A percentile compares a stretch with the other conserved stretches of the same genome.
Evolutionary conservation across 495 filamentous ascomycete genomes (phyloP).

Genomic region (Talaromyces proteolyticus): DNA sequence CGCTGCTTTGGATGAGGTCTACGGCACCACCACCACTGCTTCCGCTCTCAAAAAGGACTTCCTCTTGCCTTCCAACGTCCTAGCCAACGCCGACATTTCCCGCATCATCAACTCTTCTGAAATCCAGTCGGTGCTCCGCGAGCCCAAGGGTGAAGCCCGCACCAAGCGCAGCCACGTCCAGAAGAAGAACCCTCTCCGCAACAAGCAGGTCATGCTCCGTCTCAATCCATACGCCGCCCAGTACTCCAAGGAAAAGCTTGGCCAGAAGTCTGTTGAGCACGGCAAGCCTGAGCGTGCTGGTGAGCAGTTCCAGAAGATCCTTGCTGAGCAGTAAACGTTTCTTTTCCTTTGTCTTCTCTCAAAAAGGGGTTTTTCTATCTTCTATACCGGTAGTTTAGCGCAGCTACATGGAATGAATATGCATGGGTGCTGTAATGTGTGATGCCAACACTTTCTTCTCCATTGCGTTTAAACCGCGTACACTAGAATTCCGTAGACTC

Average conservation of each 20-base stretch:
- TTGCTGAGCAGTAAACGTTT: constrained; percentile 48
- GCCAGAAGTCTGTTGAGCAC: constrained; percentile 51
- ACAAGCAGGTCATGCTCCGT: constrained; percentile 94
- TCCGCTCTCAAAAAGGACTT: constrained; percentile 96
- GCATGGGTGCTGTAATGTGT: constrained; percentile 8
- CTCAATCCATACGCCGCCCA: constrained; percentile 94
- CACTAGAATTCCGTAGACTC: too few relatives aligned
- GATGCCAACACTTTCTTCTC: not conserved
- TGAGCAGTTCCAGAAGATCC: constrained; percentile 44
- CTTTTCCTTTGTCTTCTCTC: not conserved
- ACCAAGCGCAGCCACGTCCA: constrained; percentile 88
- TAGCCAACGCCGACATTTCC: constrained; percentile 86
- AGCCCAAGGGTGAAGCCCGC: constrained; percentile 78
- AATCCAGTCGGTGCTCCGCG: constrained; percentile 88
- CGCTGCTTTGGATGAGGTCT: constrained; percentile 90
- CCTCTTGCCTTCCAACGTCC: constrained; percentile 82
- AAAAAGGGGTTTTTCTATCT: constrained; percentile 8
- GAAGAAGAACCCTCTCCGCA: constrained; percentile 99
- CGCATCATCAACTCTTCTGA: constrained; percentile 98
- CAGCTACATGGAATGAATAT: constrained; percentile 9
- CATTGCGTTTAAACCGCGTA: too few relatives aligned
- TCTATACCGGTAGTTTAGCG: constrained; percentile 7
- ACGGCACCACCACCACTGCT: constrained; percentile 80
- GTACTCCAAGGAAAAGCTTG: constrained; percentile 78
- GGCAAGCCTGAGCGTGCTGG: constrained; percentile 46